Evolutionary conservation across 768 basidiomycete species (phyloP), one percentile per base, ranked within the genome.

Genomic region (Amanita phalloides): DNA sequence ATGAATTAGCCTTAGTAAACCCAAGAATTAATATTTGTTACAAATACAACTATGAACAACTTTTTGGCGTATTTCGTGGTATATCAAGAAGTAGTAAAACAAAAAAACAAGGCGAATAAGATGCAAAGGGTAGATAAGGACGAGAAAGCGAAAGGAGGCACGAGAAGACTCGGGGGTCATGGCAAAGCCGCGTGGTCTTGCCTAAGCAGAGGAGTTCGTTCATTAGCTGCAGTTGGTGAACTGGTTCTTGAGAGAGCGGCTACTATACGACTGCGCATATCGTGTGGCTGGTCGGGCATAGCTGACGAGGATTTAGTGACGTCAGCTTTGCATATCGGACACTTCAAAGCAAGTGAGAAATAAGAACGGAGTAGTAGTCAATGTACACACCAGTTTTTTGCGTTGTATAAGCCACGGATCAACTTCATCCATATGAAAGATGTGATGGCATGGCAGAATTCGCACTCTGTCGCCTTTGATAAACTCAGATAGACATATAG

Each of bases 371-470:
- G 3, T 13, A 21, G 9, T 25, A 6, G 0, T 4, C 5, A 33
- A 25, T 36, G 53, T 11, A 73, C 86, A 61, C 61, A 94, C 93
- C 66, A 95, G 68, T 72, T 96, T 96, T 73, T 93, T 90, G 65
- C 90, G 80, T 55, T 86, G 82, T 51, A 94, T 84, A 54, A 98
- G 68, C 95, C 95, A 98, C 56, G 85, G 77, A 63, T 93, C 91
- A 36, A 96, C 80, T 64, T 97, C 95, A 33, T 84, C 76, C 42
- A 90, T 77, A 67, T 98, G 95, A 69, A 96, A 98, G 49, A 98
- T 82, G 64, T 98, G 95, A 44, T 88, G 86, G 61, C 95, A 98
- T 1, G 95, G 95, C 37, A 97, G 64, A 48, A 94, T 89, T 58
- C 94, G 80, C 39, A 97, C 90, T 59, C 81, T 78, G 63, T 98